phyloP scores from a whole-genome alignment of 768 basidiomycete species.

The Ramaria sp. region DNA sequence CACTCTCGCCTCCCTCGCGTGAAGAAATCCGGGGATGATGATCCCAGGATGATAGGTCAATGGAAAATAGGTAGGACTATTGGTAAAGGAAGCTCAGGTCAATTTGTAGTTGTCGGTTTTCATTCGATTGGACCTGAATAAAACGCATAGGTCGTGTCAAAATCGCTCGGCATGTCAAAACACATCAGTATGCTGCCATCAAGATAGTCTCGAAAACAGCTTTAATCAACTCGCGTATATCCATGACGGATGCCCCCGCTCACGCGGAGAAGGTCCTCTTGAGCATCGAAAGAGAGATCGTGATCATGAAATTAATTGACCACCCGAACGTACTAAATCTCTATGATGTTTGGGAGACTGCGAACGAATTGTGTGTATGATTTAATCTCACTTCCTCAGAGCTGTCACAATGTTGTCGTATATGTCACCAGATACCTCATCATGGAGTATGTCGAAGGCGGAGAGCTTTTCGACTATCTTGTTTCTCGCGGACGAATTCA shows the following conservation, averaged over 20 bases:
- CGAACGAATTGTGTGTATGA: conserved; percentile 57
- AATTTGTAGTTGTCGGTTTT: background rate
- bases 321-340: conserved; percentile 92
- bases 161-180: conserved; percentile 79
- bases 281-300: conserved; percentile 86
- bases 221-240: conserved; percentile 53
- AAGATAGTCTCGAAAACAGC: conserved; percentile 84
- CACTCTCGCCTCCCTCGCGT: background rate
- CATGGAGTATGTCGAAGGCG: conserved; percentile 89
- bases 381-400: background rate
- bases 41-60: conserved; percentile 43
- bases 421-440: conserved; percentile 45
- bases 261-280: conserved; percentile 69
- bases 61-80: conserved; percentile 84
- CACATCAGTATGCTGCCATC: conserved; percentile 83
- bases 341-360: conserved; percentile 96
- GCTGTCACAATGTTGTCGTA: background rate
- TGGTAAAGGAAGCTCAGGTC: conserved; percentile 73
- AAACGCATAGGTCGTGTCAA: conserved; percentile 66
- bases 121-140: background rate
- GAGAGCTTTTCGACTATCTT: conserved; percentile 90
- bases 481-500: conserved; percentile 68
- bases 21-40: background rate
- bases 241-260: conserved; percentile 57
- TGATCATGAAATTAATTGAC: conserved; percentile 94